phyloP scores from a whole-genome alignment of 2,329 filamentous ascomycete species.

The Neopestalotiopsis rosae region DNA sequence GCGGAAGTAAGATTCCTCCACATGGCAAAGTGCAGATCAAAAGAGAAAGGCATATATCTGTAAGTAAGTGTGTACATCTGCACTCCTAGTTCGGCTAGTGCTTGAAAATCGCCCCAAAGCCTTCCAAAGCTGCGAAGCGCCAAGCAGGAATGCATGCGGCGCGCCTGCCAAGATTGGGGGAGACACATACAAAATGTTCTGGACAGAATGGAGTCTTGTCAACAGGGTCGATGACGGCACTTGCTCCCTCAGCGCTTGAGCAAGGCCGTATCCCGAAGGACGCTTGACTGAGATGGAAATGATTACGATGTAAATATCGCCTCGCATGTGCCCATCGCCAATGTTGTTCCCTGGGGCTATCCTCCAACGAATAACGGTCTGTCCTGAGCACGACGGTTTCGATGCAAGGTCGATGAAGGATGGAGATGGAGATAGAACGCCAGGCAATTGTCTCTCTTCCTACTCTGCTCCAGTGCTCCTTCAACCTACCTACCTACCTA shows the following conservation, averaged over 20 bases:
- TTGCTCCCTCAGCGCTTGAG: background rate
- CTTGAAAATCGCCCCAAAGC: too few relatives aligned
- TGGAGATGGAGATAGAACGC: too few relatives aligned
- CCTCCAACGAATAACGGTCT: background rate
- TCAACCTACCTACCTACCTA: background rate
- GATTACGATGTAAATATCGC: background rate
- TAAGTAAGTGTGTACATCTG: too few relatives aligned
- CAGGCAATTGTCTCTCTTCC: background rate
- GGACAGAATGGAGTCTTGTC: constrained; percentile 6
- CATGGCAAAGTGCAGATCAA: too few relatives aligned
- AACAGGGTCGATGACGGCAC: constrained; percentile 2
- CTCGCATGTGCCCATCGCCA: background rate
- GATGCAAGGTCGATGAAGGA: background rate
- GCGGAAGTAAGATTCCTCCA: too few relatives aligned
- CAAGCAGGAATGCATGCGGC: too few relatives aligned
- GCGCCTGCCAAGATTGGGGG: too few relatives aligned
- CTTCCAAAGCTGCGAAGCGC: too few relatives aligned
- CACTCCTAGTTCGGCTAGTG: too few relatives aligned
- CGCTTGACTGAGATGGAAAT: constrained; percentile 7
- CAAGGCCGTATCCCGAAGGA: background rate
- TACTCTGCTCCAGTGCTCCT: too few relatives aligned
- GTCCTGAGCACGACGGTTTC: background rate
- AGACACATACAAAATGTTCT: too few relatives aligned
- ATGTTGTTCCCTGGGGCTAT: background rate
- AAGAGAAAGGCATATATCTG: too few relatives aligned